Base-by-base conservation (phyloP, 1,284 basidiomycete genomes). In the Leccinum fuscescens region DNA sequence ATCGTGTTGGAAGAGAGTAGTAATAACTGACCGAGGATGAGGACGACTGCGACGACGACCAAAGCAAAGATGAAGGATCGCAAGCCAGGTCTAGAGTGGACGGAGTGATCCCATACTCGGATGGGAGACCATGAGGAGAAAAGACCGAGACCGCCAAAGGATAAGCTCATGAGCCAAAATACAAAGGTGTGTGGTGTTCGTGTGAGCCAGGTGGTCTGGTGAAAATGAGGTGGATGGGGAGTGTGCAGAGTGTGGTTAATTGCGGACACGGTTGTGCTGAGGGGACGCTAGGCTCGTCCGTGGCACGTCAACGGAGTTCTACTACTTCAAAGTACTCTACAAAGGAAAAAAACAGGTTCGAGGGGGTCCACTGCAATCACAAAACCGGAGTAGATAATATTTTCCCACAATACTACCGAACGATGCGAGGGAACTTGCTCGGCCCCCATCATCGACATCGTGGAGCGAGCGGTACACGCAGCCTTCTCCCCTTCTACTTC, bases 21-120 rank as follows among this genome's bases (percentile, higher is more conserved):
- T 6, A 37, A 17, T 8, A 5, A 29, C 88, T 76, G 66, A 91
- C 91, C 91, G 58, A 93, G 79, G 65, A 92, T 80, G 69, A 90
- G 78, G 65, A 86, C 70, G 67, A 91, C 81, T 69, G 88, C 82
- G 71, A 82, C 75, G 69, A 89, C 83, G 67, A 90, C 80, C 69
- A 88, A 76, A 60, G 83, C 80, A 68, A 84, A 85, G 72, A 91
- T 80, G 67, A 89, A 77, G 65, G 87, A 86, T 74, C 83, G 83
- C 71, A 89, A 74, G 72, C 88, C 87, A 60, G 84, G 78, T 70
- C 83, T 83, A 63, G 80, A 79, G 65, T 82, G 74, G 63, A 86
- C 70, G 64, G 79, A 72, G 66, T 77, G 74, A 64, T 82, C 77
- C 68, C 83, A 78, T 58, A 81, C 74, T 60, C 79, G 72, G 69